These are phyloP conservation scores for Alternaria incomplexa DNA, from an alignment of 2,329 filamentous ascomycete species.

Conservation along the genomic window DNA sequence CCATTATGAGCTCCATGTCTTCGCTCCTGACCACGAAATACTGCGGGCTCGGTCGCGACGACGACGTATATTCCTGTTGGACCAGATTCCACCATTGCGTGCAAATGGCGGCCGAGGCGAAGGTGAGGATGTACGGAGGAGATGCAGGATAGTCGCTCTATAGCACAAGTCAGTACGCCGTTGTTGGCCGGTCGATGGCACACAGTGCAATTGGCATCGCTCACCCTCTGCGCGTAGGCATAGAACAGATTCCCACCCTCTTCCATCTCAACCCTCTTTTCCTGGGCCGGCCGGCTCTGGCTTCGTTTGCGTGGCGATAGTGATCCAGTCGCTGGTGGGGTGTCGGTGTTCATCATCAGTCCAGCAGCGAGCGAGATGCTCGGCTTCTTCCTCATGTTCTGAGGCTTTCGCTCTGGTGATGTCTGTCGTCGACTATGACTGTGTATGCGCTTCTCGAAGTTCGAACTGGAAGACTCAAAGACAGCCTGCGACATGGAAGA, in stretches of 20 bases:
- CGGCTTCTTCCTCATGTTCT: conserved; percentile 36
- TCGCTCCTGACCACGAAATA: conserved; percentile 45
- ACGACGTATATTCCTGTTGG: conserved; percentile 37
- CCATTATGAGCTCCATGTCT: conserved; percentile 43
- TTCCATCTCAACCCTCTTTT: conserved; percentile 7
- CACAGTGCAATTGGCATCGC: not conserved
- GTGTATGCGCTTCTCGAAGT: conserved; percentile 32
- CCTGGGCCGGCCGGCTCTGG: conserved; percentile 9
- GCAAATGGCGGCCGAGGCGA: conserved; percentile 39
- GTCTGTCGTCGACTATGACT: conserved; percentile 25
- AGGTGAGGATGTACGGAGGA: conserved; percentile 44
- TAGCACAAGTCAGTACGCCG: conserved; percentile 13
- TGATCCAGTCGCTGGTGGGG: conserved; percentile 5
- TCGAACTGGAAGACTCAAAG: conserved; percentile 26
- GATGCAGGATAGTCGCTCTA: conserved; percentile 41
- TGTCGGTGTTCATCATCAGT: conserved; percentile 43
- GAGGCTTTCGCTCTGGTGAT: conserved; percentile 28
- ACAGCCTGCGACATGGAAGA: conserved; percentile 26
- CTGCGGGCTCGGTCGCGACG: conserved; percentile 39
- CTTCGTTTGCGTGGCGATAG: conserved; percentile 27
- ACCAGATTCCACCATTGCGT: conserved; percentile 45
- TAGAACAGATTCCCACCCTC: conserved; percentile 38
- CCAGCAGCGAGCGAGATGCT: conserved; percentile 46
- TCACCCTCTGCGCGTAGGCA: conserved; percentile 45
- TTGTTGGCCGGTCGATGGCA: not conserved